Evolutionary conservation across 1,139 yeast species (phyloP), one percentile per base, ranked within the genome.

Genomic region (Debaryomyces sp.): DNA sequence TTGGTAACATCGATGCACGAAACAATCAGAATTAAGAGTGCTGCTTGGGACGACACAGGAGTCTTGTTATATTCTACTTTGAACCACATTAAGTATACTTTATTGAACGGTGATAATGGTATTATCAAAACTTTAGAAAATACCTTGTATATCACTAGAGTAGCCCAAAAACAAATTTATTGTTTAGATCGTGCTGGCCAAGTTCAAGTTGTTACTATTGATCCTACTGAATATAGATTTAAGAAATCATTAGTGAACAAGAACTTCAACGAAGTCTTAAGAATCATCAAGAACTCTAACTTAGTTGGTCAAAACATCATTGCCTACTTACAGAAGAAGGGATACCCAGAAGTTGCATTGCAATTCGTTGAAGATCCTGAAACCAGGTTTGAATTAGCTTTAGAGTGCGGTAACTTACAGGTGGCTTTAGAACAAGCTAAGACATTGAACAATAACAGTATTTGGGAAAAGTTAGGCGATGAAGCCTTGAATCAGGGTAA

Each of bases 291-390:
- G 62, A 85, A 81, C 52, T 92, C 98, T 24, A 91, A 89, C 63
- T 80, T 95, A 63, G 99, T 95, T 48, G 99, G 99, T 55, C 97
- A 95, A 73, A 91, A 92, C 67, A 94, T 95, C 63, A 92, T 95
- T 66, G 94, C 96, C 6, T 95, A 94, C 68, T 79, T 95, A 62
- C 97, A 95, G 67, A 87, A 92, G 76, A 85, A 90, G 65, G 99
- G 99, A 2, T 94, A 87, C 67, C 98, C 99, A 15, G 96, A 89
- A 67, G 78, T 82, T 55, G 99, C 99, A 2, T 78, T 95, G 53
- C 98, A 94, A 67, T 95, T 95, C 66, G 99, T 95, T 50, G 87
- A 90, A 70, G 99, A 95, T 67, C 89, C 98, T 6, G 97, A 92
- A 67, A 90, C 97, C 30, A 83, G 97, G 70, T 94, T 95, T 63